Base-by-base conservation (phyloP, 257 asterid species). In the Prunella vulgaris region DNA sequence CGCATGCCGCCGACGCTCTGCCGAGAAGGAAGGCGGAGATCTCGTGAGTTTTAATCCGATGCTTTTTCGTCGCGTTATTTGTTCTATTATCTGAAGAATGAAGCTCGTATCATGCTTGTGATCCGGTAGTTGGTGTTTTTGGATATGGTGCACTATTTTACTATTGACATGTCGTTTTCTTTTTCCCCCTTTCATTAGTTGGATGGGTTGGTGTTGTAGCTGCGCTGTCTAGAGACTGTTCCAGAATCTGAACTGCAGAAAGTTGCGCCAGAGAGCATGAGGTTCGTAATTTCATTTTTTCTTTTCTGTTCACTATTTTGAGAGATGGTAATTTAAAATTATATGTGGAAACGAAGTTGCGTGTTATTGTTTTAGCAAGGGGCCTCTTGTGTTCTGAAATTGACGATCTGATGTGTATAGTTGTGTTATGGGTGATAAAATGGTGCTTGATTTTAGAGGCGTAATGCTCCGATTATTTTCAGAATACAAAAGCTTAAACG, bases 191-290 rank as follows among this genome's bases (percentile, higher is more conserved):
- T 35, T 35, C 18, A 7, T 20, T 25, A 84, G 93, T 79, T 86
- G 70, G 90, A 86, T 77, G 87, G 80, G 70, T 72, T 80, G 69
- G 88, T 83, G 20, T 70, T 82, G 78, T 81, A 88, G 82, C 83
- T 82, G 82, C 88, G 81, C 64, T 77, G 74, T 53, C 83, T 78
- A 9, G 96, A 80, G 80, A 77, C 85, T 70, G 85, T 64, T 37
- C 82, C 80, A 68, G 93, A 84, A 64, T 70, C 86, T 42, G 87
- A 83, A 30, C 53, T 83, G 74, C 85, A 65, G 84, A 80, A 86
- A 77, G 74, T 72, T 64, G 89, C 86, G 10, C 79, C 79, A 1
- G 93, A 88, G 82, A 82, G 88, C 81, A 85, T 89, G 96, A 87
- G 93, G 95, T 88, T 73, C 14, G 72, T 44, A 10, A 28, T 25